Evolutionary conservation across 1,284 basidiomycete genomes (phyloP).

Genomic region (Boletus holoroseus): DNA sequence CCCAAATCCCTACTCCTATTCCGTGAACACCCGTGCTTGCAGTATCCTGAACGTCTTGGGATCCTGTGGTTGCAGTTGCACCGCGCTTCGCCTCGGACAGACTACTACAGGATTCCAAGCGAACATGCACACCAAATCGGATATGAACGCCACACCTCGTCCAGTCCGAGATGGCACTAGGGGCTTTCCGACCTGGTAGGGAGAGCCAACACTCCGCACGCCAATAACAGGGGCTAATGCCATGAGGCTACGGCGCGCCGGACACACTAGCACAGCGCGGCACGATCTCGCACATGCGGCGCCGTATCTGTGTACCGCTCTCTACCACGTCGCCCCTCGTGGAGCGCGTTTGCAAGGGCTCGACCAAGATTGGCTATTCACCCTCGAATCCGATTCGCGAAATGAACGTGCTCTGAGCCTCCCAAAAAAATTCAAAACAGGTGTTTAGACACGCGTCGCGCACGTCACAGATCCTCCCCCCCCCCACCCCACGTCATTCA

Average conservation of each 20-base stretch:
- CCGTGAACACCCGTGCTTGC: background rate
- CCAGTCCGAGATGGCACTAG: slow-evolving; percentile 4
- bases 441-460: slow-evolving; percentile 13
- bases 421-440: background rate
- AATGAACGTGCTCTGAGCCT: slow-evolving; percentile 13
- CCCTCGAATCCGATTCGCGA: slow-evolving; percentile 27
- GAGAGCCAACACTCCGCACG: background rate
- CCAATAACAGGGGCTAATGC: slow-evolving; percentile 7
- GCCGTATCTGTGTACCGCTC: slow-evolving; percentile 3
- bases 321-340: slow-evolving; percentile 1
- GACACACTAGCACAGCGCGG: slow-evolving; percentile 9
- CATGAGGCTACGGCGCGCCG: slow-evolving; percentile 24
- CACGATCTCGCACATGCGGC: background rate
- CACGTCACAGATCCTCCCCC: slow-evolving; percentile 15
- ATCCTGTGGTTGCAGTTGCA: background rate
- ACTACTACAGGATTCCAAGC: background rate
- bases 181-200: background rate
- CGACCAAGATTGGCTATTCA: slow-evolving; percentile 23
- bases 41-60: background rate
- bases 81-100: slow-evolving; percentile 16
- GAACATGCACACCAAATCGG: slow-evolving; percentile 2
- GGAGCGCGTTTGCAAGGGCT: slow-evolving; percentile 2
- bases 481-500: background rate
- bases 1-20: background rate
- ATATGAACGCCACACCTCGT: slow-evolving; percentile 6